phyloP scores from a whole-genome alignment of 306 rosid species.

The Trifolium subterraneum region DNA sequence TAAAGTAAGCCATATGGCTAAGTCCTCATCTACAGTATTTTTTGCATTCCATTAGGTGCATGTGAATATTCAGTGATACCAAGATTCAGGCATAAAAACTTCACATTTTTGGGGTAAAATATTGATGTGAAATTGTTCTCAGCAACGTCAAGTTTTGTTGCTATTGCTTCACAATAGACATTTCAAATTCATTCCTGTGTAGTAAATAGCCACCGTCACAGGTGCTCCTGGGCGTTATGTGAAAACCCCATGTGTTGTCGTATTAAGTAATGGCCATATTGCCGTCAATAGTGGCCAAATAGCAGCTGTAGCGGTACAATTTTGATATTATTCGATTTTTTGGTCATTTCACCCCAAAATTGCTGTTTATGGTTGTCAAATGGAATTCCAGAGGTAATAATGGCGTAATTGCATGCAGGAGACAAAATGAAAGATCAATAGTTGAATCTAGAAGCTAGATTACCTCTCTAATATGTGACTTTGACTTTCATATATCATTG shows the following conservation, averaged over 20 bases:
- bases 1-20: constrained; percentile 59
- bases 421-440: constrained; percentile 14
- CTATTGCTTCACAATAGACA: not conserved
- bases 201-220: not conserved
- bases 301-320: not conserved
- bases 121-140: constrained; percentile 16
- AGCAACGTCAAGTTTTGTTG: constrained; percentile 13
- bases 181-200: not conserved
- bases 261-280: not conserved
- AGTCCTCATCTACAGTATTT: constrained; percentile 29
- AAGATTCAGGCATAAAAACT: not conserved
- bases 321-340: not conserved
- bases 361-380: not conserved
- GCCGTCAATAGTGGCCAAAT: not conserved
- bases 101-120: constrained; percentile 15
- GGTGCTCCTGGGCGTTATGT: not conserved
- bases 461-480: constrained; percentile 1
- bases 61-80: constrained; percentile 16
- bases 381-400: not conserved
- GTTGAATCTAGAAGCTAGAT: constrained; percentile 26
- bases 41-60: constrained; percentile 24
- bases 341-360: not conserved
- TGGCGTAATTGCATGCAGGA: constrained; percentile 14
- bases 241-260: not conserved
- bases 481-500: constrained; percentile 17